phyloP scores from a whole-genome alignment of 2,329 filamentous ascomycete species.

The Neofusicoccum parvum region DNA sequence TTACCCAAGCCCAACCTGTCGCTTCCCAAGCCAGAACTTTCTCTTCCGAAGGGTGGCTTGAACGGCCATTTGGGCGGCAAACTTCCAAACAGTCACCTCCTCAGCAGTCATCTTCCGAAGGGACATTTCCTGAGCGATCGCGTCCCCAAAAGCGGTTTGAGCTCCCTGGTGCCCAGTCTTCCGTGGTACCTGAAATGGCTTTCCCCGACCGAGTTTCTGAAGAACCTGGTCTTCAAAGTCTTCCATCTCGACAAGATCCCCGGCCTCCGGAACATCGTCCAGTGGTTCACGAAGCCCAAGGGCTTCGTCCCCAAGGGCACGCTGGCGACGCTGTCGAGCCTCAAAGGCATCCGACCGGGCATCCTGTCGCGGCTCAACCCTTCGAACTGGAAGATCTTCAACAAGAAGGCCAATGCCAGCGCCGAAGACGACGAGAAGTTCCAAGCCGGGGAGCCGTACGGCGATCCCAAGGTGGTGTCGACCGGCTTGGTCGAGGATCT shows the following conservation, averaged over 20 bases:
- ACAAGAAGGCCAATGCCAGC: background rate
- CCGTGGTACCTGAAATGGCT: background rate
- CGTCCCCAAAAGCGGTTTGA: background rate
- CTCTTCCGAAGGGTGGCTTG: background rate
- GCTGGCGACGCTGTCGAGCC: background rate
- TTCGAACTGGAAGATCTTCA: background rate
- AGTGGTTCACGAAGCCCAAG: background rate
- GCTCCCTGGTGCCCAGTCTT: background rate
- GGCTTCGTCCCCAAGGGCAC: background rate
- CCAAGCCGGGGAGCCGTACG: constrained; percentile 11
- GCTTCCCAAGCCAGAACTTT: background rate
- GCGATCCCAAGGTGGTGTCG: background rate
- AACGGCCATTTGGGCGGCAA: too few relatives aligned
- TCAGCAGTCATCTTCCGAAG: background rate
- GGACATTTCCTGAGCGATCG: background rate
- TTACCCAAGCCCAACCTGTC: background rate
- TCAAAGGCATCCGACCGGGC: background rate
- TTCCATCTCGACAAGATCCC: background rate
- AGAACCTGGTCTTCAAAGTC: background rate
- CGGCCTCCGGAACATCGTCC: background rate
- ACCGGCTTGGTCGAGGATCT: background rate
- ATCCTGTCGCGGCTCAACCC: background rate
- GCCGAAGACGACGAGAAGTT: constrained; percentile 6
- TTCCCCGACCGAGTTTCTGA: background rate
- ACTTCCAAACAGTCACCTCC: background rate